Evolutionary conservation across 306 rosid genomes (phyloP).

Genomic region (Sicyos baderoa): DNA sequence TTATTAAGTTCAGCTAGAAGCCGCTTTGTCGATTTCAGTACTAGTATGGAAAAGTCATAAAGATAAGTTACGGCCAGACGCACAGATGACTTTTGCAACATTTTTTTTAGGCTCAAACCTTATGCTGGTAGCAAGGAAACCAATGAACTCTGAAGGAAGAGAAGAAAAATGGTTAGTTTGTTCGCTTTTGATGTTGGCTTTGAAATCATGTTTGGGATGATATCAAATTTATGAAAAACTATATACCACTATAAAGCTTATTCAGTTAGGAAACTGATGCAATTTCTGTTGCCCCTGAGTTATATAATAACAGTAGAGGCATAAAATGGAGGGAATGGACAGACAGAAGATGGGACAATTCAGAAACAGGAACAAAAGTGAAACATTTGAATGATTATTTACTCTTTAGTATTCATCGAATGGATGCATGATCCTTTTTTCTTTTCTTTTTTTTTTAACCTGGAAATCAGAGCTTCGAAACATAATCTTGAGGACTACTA

Average conservation of each 20-base stretch:
- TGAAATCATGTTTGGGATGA: background rate
- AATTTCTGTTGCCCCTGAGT: background rate
- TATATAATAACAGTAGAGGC: background rate
- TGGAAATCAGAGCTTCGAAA: too few species aligned
- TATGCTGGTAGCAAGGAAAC: background rate
- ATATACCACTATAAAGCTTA: background rate
- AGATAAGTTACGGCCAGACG: background rate
- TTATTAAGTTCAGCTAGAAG: background rate
- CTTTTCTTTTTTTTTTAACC: too few species aligned
- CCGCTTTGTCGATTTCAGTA: background rate
- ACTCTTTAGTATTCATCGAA: too few species aligned
- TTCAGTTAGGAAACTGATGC: background rate
- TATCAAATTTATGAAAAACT: background rate
- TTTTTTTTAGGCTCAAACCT: background rate
- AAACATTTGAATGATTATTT: too few species aligned
- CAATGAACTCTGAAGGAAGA: slow-evolving; percentile 2
- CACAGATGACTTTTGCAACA: background rate
- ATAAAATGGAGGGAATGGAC: background rate
- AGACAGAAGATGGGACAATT: background rate
- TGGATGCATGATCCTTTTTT: too few species aligned
- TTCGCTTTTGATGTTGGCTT: background rate
- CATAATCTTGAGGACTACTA: too few species aligned
- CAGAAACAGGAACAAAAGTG: background rate
- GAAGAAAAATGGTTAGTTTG: background rate
- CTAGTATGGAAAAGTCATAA: background rate